Evolutionary conservation across 306 rosid species (phyloP).

Genomic region (Macrotyloma uniflorum): DNA sequence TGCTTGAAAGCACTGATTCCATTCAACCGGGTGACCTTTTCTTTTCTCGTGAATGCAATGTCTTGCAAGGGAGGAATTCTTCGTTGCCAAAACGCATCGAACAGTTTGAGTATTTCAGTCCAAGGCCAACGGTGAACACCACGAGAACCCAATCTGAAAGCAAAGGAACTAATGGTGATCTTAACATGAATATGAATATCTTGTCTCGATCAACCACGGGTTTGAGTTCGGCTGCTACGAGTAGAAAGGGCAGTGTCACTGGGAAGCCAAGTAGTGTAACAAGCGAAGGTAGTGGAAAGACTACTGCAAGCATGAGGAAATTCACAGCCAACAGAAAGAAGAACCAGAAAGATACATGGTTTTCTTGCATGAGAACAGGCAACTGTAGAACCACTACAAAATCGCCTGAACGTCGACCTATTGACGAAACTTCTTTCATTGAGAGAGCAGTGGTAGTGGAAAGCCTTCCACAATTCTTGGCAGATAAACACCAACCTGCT

Average conservation of each 20-base stretch:
- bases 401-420: constrained; percentile 62
- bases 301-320: constrained; percentile 60
- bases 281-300: constrained; percentile 60
- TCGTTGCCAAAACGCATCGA: constrained; percentile 36
- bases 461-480: constrained; percentile 75
- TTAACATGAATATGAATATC: constrained; percentile 35
- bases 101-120: constrained; percentile 36
- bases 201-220: constrained; percentile 44
- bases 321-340: constrained; percentile 60
- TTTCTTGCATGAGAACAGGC: constrained; percentile 73
- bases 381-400: constrained; percentile 53
- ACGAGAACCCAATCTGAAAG: constrained; percentile 33
- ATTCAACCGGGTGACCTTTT: constrained; percentile 77
- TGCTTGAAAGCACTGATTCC: constrained; percentile 60
- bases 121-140: constrained; percentile 36
- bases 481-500: constrained; percentile 74
- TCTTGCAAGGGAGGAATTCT: constrained; percentile 40
- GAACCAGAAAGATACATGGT: constrained; percentile 61
- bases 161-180: constrained; percentile 35
- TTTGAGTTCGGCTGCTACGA: constrained; percentile 45
- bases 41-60: constrained; percentile 68
- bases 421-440: constrained; percentile 67
- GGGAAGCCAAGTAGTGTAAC: constrained; percentile 49
- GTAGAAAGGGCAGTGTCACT: constrained; percentile 54
- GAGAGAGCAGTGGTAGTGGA: constrained; percentile 67